These are phyloP conservation scores for Colletotrichum sp. DNA, from an alignment of 2,329 filamentous ascomycete genomes.

Conservation along the genomic window DNA sequence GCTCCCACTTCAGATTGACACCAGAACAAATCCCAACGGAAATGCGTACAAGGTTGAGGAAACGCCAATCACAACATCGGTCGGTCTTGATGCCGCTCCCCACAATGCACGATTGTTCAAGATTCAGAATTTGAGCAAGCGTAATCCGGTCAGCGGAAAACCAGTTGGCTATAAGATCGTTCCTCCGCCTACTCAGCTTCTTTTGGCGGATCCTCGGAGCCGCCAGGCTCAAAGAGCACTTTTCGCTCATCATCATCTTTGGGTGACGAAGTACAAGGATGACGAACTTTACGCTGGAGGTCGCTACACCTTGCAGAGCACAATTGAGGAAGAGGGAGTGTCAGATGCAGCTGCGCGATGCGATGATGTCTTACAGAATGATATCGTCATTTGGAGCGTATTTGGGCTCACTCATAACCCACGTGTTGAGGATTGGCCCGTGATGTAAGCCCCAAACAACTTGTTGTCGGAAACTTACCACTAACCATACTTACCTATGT, in stretches of 20 bases:
- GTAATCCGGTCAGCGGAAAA: constrained; percentile 33
- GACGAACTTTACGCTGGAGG: neutral
- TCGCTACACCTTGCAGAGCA: neutral
- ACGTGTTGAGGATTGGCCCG: constrained; percentile 60
- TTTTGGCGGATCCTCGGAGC: neutral
- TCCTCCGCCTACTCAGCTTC: neutral
- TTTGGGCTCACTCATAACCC: constrained; percentile 61
- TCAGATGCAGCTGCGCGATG: constrained; percentile 22
- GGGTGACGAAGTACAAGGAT: neutral
- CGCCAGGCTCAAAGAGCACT: neutral
- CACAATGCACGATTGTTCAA: constrained; percentile 41
- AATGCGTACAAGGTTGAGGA: constrained; percentile 45
- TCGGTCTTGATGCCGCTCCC: constrained; percentile 24
- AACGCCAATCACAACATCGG: constrained; percentile 46
- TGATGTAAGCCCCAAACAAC: constrained; percentile 43
- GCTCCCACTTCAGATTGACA: constrained; percentile 30
- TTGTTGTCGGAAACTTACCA: neutral
- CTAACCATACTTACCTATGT: neutral
- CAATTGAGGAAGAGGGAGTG: neutral
- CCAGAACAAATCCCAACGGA: constrained; percentile 52
- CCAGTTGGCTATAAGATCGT: constrained; percentile 32
- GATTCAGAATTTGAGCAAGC: constrained; percentile 33
- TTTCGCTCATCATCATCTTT: neutral
- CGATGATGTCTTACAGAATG: constrained; percentile 58
- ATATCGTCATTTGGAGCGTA: constrained; percentile 62